Evolutionary conservation across 2,329 filamentous ascomycete species (phyloP).

Genomic region (Cladosporium sp.): DNA sequence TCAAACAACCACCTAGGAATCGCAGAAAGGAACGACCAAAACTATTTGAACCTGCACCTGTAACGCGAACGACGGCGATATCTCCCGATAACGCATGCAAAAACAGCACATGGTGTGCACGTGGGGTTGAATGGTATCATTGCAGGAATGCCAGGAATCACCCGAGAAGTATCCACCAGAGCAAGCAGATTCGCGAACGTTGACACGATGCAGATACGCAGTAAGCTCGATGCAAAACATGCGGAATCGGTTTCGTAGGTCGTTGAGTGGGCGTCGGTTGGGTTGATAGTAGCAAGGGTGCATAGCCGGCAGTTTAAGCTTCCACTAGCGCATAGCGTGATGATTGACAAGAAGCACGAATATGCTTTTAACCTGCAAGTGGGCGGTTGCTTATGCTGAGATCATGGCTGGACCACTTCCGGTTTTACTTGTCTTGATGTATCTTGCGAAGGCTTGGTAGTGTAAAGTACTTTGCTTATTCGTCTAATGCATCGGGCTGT

Average conservation of each 20-base stretch:
- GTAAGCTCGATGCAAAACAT: neutral
- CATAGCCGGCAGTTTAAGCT: neutral
- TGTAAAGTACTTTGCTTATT: too few species aligned
- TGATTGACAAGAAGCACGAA: conserved; percentile 1
- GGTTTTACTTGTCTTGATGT: neutral
- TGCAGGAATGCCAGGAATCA: neutral
- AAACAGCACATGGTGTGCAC: neutral
- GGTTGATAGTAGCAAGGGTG: neutral
- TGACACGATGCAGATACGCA: neutral
- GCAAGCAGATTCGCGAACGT: neutral
- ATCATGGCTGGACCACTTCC: neutral
- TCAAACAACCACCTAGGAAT: too few species aligned
- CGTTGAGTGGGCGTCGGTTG: neutral
- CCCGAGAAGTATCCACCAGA: neutral
- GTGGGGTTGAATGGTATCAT: neutral
- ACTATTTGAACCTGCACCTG: neutral
- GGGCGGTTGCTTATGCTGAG: neutral
- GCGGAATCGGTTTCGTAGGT: neutral
- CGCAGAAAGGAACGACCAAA: too few species aligned
- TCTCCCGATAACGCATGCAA: too few species aligned
- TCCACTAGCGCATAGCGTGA: neutral
- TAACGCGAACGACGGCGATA: too few species aligned
- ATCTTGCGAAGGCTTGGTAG: neutral
- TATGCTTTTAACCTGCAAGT: neutral
- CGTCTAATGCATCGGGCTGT: too few species aligned